A percentile compares a stretch with the other conserved stretches of the same genome.
Evolutionary conservation across 192 early-diverging fungal genomes (phyloP).

Genomic region (Coemansia sp.): DNA sequence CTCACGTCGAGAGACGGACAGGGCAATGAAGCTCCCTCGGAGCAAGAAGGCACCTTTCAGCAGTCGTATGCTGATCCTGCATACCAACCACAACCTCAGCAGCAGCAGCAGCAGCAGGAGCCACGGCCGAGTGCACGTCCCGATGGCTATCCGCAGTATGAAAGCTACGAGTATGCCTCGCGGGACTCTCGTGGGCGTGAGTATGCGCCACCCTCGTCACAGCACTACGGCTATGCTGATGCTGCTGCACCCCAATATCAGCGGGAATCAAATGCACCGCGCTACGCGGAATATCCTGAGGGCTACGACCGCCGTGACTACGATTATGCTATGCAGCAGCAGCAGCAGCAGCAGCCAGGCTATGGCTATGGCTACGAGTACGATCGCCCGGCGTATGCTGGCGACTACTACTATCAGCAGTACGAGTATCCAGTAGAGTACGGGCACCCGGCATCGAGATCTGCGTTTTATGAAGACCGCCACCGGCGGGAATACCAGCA

Average conservation of each 20-base stretch:
- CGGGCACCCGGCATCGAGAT: slow-evolving; percentile 7
- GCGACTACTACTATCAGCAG: slow-evolving; percentile 35
- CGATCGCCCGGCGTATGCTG: slow-evolving; percentile 21
- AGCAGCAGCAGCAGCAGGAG: slow-evolving; percentile 7
- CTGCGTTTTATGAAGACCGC: slow-evolving; percentile 23
- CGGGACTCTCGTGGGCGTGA: slow-evolving; percentile 15
- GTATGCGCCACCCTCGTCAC: slow-evolving; percentile 13
- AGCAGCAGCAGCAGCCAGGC: slow-evolving; percentile 11
- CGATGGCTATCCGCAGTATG: slow-evolving; percentile 28
- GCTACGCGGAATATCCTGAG: slow-evolving; percentile 39
- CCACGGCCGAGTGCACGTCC: neutral
- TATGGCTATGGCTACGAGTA: slow-evolving; percentile 43
- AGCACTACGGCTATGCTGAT: slow-evolving; percentile 25
- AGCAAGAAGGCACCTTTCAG: slow-evolving; percentile 18
- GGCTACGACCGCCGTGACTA: slow-evolving; percentile 31
- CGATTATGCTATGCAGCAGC: slow-evolving; percentile 19
- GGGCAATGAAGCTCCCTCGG: slow-evolving; percentile 6
- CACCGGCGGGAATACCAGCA: slow-evolving; percentile 24
- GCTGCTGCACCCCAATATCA: slow-evolving; percentile 6
- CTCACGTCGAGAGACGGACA: slow-evolving; percentile 29
- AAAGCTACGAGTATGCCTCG: slow-evolving; percentile 24
- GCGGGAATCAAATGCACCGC: slow-evolving; percentile 4
- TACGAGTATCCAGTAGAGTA: slow-evolving; percentile 7
- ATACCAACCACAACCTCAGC: slow-evolving; percentile 20
- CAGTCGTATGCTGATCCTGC: slow-evolving; percentile 17